Base-by-base conservation (phyloP, 176 grass and related monocot genomes). In the Carex cristatella region DNA sequence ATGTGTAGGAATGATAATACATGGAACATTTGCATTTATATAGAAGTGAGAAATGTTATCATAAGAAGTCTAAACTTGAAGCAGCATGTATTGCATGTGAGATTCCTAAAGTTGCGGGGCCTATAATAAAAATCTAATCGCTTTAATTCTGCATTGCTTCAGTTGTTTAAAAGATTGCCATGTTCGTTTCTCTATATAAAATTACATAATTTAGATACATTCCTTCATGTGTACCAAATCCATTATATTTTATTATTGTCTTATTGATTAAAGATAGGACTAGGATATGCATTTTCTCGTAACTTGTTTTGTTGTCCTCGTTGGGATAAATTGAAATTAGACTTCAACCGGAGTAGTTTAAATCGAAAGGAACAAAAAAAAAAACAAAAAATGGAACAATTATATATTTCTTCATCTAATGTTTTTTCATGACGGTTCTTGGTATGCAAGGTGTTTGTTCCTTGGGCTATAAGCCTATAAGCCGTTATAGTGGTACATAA, bases 21-120 rank as follows among this genome's bases (percentile, higher is more conserved):
- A 68, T 32, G 5, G 19, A 83, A 51, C 30, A 83, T 35, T 83
- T 68, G 23, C 42, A 83, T 68, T 30, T 81, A 81, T 83, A 83
- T 83, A 83, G 61, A 32, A 67, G 63, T 15, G 81, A 48, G 18
- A 65, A 68, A 69, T 83, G 44, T 19, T 14, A 27, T 27, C 37
- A 12, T 83, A 83, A 32, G 81, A 83, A 83, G 62, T 83, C 5
- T 69, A 83, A 83, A 69, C 44, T 69, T 83, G 23, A 83, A 83
- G 81, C 61, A 83, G 62, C 80, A 46, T 83, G n/a, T 46, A 83
- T 78, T 78, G 74, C 81, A 83, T 83, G 81, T 83, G 81, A 83
- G 62, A 55, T 66, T 53, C n/a, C 81, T 66, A 15, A 83, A 81
- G 59, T 81, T 81, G 60, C 35, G 58, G 57, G 38, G 59, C 61